phyloP scores from a whole-genome alignment of 352 stramenopile genomes.

The Pythium phragmitis region DNA sequence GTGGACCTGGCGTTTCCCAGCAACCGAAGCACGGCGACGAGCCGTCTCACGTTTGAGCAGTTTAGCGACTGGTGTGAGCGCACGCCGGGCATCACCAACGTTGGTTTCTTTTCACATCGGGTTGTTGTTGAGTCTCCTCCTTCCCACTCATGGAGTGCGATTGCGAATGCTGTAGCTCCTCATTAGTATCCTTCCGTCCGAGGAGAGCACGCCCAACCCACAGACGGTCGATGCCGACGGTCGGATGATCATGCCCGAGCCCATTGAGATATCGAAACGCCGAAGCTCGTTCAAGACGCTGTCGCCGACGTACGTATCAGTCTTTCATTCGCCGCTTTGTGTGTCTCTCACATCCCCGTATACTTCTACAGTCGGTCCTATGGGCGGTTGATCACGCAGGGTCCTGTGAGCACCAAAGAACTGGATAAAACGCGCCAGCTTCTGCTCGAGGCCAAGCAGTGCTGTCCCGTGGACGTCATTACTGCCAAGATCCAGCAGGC shows the following conservation, averaged over 20 bases:
- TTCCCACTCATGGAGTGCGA: too few relatives aligned
- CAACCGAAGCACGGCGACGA: conserved; percentile 31
- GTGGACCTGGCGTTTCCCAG: conserved; percentile 78
- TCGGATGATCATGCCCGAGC: conserved; percentile 3
- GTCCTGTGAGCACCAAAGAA: conserved; percentile 41
- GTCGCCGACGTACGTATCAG: conserved; percentile 40
- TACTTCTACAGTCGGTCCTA: conserved; percentile 13
- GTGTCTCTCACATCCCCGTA: not conserved
- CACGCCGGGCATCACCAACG: conserved; percentile 73
- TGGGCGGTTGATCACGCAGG: conserved; percentile 18
- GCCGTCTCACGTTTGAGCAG: conserved; percentile 82
- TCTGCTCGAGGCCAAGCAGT: conserved; percentile 47
- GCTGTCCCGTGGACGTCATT: conserved; percentile 42
- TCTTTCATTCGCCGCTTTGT: not conserved
- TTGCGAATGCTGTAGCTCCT: conserved; percentile 42
- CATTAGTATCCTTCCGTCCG: conserved; percentile 73
- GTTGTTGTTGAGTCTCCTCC: too few relatives aligned
- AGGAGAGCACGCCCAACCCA: conserved; percentile 30
- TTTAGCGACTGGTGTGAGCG: conserved; percentile 86
- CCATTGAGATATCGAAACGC: conserved; percentile 15
- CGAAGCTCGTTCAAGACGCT: conserved; percentile 55
- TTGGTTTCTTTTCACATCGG: conserved; percentile 25
- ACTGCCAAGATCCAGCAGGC: conserved; percentile 43
- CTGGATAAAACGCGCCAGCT: conserved; percentile 55
- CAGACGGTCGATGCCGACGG: conserved; percentile 3